Base-by-base conservation (phyloP, 352 stramenopile species). In the Phytophthora tentaculata region DNA sequence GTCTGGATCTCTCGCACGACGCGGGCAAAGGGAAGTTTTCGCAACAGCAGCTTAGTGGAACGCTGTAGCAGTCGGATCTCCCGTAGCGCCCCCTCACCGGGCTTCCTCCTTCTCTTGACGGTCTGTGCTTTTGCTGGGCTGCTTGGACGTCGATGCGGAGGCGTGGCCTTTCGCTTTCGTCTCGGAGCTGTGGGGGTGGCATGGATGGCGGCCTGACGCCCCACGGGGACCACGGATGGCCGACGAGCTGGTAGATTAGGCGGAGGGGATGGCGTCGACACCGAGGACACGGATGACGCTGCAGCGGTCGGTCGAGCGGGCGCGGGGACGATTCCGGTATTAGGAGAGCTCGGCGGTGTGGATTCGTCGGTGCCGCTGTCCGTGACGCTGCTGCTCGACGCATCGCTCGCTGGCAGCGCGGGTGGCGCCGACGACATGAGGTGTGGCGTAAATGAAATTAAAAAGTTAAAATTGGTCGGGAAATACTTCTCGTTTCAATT, bases 31-130 rank as follows among this genome's bases (percentile, higher is more conserved):
- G 97, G 97, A 39, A 99, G 80, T 73, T 98, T 97, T 19, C 97
- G 92, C 53, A 99, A 69, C 48, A 99, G 77, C 54, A 99, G 81
- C 60, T 98, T 95, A 0, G 97, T 99, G 51, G 84, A 97, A 23
- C 84, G 87, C 83, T 99, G 98, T 73, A 98, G 97, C 51, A 91
- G 77, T 12, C 97, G 86, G 71, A 99, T 99, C 86, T 99, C 97
- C 54, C 91, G 84, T 14, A 99, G 80, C 5, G 96, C 97, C 14
- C 69, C 52, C 61, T 95, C 76, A 14, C 94, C 94, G 0, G 86
- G 76, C 13, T 76, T 84, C 62, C 77, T 90, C 24, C 82, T 76
- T 43, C 61, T 65, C 74, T 90, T 92, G 26, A 69, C 55, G 9
- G 71, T 52, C 43, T 68, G 66, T 22, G 47, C 17, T 22, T 16